These are phyloP conservation scores for Monosporozyma aerobia DNA, from an alignment of 805 yeast genomes.

Conservation along the genomic window DNA sequence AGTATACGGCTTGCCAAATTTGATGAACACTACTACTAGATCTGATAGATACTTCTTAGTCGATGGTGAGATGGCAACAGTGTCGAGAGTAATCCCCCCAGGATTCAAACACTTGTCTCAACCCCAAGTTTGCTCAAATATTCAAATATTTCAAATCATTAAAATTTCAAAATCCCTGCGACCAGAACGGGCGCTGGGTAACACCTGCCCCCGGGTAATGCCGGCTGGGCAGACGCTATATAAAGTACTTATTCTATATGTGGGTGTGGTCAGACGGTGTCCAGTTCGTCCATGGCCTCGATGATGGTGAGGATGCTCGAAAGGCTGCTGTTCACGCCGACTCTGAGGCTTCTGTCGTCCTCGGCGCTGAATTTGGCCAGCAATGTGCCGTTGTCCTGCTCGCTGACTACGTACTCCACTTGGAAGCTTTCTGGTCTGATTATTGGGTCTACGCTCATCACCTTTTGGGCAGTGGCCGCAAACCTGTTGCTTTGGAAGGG, in stretches of 20 bases:
- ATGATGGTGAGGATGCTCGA: slow-evolving; percentile 69
- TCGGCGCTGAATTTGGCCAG: slow-evolving; percentile 45
- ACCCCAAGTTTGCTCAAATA: background rate
- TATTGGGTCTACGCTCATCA: slow-evolving; percentile 74
- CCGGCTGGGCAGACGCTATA: background rate
- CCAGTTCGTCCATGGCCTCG: slow-evolving; percentile 61
- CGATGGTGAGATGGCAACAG: no score
- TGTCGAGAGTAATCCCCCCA: no score
- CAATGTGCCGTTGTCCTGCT: slow-evolving; percentile 29
- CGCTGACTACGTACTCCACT: slow-evolving; percentile 33
- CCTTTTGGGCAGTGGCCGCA: slow-evolving; percentile 52
- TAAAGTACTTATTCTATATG: background rate
- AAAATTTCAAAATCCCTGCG: background rate
- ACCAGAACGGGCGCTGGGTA: background rate
- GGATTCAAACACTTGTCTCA: background rate
- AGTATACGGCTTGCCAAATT: background rate
- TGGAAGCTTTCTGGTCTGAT: slow-evolving; percentile 57
- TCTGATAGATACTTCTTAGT: background rate
- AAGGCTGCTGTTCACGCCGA: slow-evolving; percentile 72
- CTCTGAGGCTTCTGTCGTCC: slow-evolving; percentile 70
- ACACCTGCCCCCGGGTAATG: background rate
- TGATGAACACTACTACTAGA: background rate
- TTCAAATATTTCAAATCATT: background rate
- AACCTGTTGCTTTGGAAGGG: slow-evolving; percentile 57
- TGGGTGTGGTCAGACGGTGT: background rate